Percentiles rank a stretch among this genome's conserved stretches.
phyloP scores from a whole-genome alignment of 371 early-diverging fungal genomes.

The Furculomyces boomerangus region DNA sequence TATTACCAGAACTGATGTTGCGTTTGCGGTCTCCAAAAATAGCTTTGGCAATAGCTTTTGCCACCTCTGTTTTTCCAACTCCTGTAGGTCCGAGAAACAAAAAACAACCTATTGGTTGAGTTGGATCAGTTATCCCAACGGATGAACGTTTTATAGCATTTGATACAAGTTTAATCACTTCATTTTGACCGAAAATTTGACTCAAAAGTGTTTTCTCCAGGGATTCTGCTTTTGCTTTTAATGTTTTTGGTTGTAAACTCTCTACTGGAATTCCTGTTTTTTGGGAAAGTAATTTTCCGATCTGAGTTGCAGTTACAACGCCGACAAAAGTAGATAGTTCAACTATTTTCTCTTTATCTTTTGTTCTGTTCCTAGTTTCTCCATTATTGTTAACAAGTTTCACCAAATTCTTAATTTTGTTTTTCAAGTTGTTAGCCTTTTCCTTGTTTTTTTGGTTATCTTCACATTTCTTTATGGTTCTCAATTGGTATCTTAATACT shows the following conservation, averaged over 20 bases:
- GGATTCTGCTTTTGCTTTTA: conserved; percentile 46
- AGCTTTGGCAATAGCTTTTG: conserved; percentile 54
- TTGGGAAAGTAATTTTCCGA: conserved; percentile 49
- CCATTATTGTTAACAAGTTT: conserved; percentile 29
- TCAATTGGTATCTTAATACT: too few species aligned
- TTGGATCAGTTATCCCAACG: conserved; percentile 40
- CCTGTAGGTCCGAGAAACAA: conserved; percentile 78
- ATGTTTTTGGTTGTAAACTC: conserved; percentile 45
- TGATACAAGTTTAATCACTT: conserved; percentile 48
- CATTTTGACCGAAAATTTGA: conserved; percentile 59
- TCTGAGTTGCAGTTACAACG: conserved; percentile 36
- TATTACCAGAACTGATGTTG: too few species aligned
- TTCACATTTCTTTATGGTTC: conserved; percentile 67
- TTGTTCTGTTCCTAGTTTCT: conserved; percentile 22
- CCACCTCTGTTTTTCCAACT: conserved; percentile 71
- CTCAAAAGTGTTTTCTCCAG: conserved; percentile 36
- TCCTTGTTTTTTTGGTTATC: conserved; percentile 43
- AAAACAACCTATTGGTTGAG: conserved; percentile 49
- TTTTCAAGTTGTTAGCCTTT: conserved; percentile 44
- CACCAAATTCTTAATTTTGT: conserved; percentile 51
- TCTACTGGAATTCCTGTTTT: conserved; percentile 71
- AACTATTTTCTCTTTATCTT: conserved; percentile 6
- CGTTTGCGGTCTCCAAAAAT: too few species aligned
- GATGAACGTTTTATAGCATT: conserved; percentile 50
- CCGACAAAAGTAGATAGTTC: conserved; percentile 29